Percentiles rank a stretch among this genome's conserved stretches.
Evolutionary conservation across 1,284 basidiomycete species (phyloP).

Genomic region (Rhodofomes roseus): DNA sequence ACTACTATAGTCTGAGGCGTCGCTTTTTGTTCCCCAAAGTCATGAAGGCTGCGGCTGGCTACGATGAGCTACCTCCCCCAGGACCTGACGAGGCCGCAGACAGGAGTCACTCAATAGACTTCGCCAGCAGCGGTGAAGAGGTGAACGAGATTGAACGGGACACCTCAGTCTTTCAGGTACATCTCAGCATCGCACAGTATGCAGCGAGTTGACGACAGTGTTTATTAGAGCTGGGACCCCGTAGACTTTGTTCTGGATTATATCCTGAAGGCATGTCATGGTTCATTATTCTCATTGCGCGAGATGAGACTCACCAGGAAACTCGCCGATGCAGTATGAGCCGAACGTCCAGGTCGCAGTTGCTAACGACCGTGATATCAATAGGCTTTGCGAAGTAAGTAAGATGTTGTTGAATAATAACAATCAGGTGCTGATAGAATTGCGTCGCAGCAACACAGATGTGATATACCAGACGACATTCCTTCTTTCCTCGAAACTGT

Average conservation of each 20-base stretch:
- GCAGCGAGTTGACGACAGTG: too few relatives aligned
- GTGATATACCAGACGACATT: constrained; percentile 19
- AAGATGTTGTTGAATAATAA: background rate
- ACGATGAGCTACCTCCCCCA: constrained; percentile 6
- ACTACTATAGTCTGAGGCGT: constrained; percentile 22
- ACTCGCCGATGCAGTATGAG: constrained; percentile 2
- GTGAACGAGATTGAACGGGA: constrained; percentile 5
- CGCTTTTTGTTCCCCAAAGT: constrained; percentile 8
- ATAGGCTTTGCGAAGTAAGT: constrained; percentile 10
- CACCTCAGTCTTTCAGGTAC: background rate
- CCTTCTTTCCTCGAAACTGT: constrained; percentile 10
- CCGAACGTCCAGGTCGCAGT: constrained; percentile 16
- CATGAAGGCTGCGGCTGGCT: constrained; percentile 14
- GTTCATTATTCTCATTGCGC: background rate
- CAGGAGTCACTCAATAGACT: background rate
- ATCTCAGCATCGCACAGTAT: background rate
- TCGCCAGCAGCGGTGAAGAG: constrained; percentile 2
- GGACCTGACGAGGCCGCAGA: constrained; percentile 3
- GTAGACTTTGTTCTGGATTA: constrained; percentile 17
- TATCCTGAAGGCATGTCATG: constrained; percentile 13
- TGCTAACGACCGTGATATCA: constrained; percentile 16
- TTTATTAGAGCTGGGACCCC: constrained; percentile 14
- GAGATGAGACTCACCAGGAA: background rate
- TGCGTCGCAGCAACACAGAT: constrained; percentile 5
- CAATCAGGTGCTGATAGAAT: background rate